phyloP scores from a whole-genome alignment of 495 filamentous ascomycete species.

The Lasiosphaeria ovina region DNA sequence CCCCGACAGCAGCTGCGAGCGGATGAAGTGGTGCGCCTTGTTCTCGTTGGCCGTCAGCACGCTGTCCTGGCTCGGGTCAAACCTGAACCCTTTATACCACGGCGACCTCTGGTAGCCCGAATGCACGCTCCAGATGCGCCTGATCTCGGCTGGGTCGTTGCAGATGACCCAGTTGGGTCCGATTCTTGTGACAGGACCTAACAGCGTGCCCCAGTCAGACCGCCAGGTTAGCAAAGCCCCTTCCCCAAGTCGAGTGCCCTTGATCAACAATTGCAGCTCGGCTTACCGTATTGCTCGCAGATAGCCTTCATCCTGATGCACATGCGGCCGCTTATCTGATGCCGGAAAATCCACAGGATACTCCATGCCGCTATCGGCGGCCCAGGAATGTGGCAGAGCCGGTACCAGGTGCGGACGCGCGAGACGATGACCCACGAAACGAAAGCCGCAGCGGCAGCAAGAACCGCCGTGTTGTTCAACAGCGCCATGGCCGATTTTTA shows the following conservation, averaged over 20 bases:
- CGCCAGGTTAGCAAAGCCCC: background rate
- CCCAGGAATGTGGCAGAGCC: constrained; percentile 15
- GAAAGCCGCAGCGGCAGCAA: background rate
- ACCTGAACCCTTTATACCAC: constrained; percentile 22
- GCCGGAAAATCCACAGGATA: constrained; percentile 11
- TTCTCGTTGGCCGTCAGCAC: constrained; percentile 20
- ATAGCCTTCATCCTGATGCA: background rate
- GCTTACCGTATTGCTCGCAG: constrained; percentile 15
- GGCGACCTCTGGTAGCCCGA: constrained; percentile 17
- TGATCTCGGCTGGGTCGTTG: constrained; percentile 15
- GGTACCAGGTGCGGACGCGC: constrained; percentile 3
- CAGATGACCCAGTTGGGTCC: constrained; percentile 17
- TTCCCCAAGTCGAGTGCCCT: background rate
- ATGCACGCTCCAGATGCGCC: constrained; percentile 22
- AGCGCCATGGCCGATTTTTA: background rate
- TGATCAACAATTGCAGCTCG: background rate
- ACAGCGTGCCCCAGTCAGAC: background rate
- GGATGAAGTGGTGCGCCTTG: constrained; percentile 20
- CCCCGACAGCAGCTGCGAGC: constrained; percentile 8
- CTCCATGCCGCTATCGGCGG: constrained; percentile 12
- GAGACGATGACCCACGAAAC: constrained; percentile 1
- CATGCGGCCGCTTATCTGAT: constrained; percentile 5
- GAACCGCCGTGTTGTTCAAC: background rate
- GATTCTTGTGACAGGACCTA: constrained; percentile 11
- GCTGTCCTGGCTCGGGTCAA: constrained; percentile 22